These are phyloP conservation scores for Trametes meyenii DNA, from an alignment of 768 basidiomycete species.

Conservation along the genomic window DNA sequence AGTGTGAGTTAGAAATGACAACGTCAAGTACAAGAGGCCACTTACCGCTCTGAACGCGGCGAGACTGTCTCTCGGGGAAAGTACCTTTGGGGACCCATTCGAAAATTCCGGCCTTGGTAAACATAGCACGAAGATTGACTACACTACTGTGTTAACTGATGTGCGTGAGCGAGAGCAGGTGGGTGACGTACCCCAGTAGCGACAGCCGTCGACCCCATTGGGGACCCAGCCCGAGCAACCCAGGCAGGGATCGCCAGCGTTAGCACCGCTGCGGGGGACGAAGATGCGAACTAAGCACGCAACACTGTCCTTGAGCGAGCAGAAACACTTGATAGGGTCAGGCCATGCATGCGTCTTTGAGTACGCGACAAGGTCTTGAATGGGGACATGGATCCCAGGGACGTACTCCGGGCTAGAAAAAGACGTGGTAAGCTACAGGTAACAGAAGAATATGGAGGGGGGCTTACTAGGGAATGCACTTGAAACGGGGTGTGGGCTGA, in stretches of 20 bases:
- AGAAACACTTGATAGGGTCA: neutral
- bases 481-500: neutral
- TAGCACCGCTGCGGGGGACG: neutral
- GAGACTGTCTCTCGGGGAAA: no score
- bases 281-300: neutral
- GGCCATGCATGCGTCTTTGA: neutral
- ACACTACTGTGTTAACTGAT: neutral
- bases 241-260: neutral
- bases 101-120: neutral
- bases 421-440: neutral
- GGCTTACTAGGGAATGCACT: neutral
- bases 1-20: no score
- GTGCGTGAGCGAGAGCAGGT: neutral
- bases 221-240: neutral
- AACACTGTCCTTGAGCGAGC: neutral
- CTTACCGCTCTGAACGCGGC: no score
- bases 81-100: no score
- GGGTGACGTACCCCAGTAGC: neutral
- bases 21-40: no score
- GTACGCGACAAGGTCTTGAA: neutral
- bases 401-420: neutral
- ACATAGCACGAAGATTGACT: neutral
- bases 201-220: neutral
- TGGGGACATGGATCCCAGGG: neutral
- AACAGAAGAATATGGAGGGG: neutral